Evolutionary conservation across 768 basidiomycete genomes (phyloP).

Genomic region (Podaxis pistillaris): DNA sequence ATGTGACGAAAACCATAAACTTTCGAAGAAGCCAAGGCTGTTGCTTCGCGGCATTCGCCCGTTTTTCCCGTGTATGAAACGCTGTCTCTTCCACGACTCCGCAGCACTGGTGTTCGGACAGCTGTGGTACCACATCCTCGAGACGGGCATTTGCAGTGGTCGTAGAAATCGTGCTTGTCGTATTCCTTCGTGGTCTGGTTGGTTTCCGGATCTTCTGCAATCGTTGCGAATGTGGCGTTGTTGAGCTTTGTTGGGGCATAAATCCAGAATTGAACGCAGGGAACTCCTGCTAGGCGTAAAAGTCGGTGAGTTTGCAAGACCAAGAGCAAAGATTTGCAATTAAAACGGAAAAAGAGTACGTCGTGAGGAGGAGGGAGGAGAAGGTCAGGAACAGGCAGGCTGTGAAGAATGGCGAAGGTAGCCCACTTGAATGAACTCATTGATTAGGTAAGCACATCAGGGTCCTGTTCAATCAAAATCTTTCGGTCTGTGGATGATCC

Average conservation of each 20-base stretch:
- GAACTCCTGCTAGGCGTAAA: not conserved
- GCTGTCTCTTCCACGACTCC: slow-evolving; percentile 53
- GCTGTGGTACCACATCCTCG: slow-evolving; percentile 1
- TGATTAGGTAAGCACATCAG: not conserved
- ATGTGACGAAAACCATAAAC: slow-evolving; percentile 56
- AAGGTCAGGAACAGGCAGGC: not conserved
- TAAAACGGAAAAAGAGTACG: not conserved
- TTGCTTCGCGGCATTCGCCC: slow-evolving; percentile 41
- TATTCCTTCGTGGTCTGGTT: not conserved
- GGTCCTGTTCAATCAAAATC: not conserved
- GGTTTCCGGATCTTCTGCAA: slow-evolving; percentile 3
- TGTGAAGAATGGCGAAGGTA: not conserved
- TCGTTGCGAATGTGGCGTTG: slow-evolving; percentile 3
- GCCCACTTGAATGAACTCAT: not conserved
- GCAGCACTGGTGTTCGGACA: slow-evolving; percentile 35
- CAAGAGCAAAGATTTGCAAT: not conserved
- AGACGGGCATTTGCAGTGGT: not conserved
- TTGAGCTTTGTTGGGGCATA: not conserved
- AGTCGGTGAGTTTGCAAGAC: not conserved
- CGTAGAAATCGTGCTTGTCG: slow-evolving; percentile 2
- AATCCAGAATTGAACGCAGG: not conserved
- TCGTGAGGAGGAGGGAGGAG: not conserved
- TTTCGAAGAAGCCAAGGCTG: slow-evolving; percentile 80
- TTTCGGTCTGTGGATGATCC: not conserved
- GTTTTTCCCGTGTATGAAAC: slow-evolving; percentile 35